A percentile compares a stretch with the other conserved stretches of the same genome.
Conservation (phyloP, 140 eudicot species). For the Ambrosia hybrid region DNA sequence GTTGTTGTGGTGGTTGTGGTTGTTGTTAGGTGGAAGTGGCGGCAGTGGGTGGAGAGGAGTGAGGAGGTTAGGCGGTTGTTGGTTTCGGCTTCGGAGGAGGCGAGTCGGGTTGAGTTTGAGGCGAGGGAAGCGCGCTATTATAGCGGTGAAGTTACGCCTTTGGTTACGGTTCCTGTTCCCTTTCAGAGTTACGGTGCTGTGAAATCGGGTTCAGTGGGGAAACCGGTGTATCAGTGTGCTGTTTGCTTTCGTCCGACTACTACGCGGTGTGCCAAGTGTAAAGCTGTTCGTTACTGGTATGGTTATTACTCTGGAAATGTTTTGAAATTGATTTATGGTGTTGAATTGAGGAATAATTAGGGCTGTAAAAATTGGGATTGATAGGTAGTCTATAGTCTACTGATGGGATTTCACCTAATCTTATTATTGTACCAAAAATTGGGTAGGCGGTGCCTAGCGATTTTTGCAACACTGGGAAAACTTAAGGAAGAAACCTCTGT, state of each 20-base stretch:
- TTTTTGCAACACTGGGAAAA: background rate
- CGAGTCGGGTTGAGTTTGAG: constrained; percentile 62
- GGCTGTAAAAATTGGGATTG: background rate
- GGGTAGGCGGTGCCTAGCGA: no score
- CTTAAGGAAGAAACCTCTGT: background rate
- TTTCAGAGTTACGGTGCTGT: constrained; percentile 1
- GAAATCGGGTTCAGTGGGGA: background rate
- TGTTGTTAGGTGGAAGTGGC: constrained; percentile 63
- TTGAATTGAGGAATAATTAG: background rate
- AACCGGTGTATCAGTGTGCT: constrained; percentile 53
- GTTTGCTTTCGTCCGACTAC: constrained; percentile 57
- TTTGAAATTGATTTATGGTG: background rate
- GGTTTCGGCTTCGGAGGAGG: constrained; percentile 69
- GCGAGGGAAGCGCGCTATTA: constrained; percentile 34
- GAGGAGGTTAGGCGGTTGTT: constrained; percentile 68
- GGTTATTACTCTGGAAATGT: background rate
- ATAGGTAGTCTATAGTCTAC: no score
- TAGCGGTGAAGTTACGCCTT: constrained; percentile 3
- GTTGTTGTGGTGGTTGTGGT: constrained; percentile 45
- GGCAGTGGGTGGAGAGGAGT: constrained; percentile 52
- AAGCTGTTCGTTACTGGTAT: constrained; percentile 85
- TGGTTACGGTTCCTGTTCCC: constrained; percentile 17
- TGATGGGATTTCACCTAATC: no score
- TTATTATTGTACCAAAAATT: no score
- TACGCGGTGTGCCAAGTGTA: constrained; percentile 74